These are phyloP conservation scores for Blastobotrys muscicola DNA, from an alignment of 805 yeast species.

Conservation along the genomic window DNA sequence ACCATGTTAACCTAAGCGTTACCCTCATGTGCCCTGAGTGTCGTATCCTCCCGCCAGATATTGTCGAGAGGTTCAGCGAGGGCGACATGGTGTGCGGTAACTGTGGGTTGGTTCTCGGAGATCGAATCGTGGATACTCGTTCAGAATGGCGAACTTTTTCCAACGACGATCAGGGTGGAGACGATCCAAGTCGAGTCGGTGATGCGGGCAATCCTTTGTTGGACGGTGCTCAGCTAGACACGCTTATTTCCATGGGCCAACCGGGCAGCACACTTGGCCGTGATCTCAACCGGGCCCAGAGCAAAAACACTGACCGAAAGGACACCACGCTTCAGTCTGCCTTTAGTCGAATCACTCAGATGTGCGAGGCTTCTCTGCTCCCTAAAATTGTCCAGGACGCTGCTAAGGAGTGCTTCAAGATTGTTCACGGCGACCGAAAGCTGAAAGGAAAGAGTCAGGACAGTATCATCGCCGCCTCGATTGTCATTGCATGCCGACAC, in stretches of 20 bases:
- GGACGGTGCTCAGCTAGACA: slow-evolving; percentile 85
- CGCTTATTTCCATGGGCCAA: slow-evolving; percentile 81
- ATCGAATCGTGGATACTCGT: slow-evolving; percentile 85
- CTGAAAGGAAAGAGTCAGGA: slow-evolving; percentile 88
- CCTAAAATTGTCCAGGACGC: slow-evolving; percentile 96
- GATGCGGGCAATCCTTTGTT: slow-evolving; percentile 89
- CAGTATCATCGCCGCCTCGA: slow-evolving; percentile 93
- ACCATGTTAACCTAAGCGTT: slow-evolving; percentile 55
- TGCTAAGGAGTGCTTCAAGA: slow-evolving; percentile 90
- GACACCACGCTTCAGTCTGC: slow-evolving; percentile 86
- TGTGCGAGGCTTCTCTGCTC: slow-evolving; percentile 93
- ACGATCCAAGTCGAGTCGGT: slow-evolving; percentile 98
- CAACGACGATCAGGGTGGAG: slow-evolving; percentile 96
- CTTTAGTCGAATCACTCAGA: slow-evolving; percentile 83
- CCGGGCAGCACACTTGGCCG: slow-evolving; percentile 79
- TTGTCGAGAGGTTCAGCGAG: slow-evolving; percentile 89
- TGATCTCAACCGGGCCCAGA: slow-evolving; percentile 84
- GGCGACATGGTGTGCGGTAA: slow-evolving; percentile 98
- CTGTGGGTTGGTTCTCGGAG: slow-evolving; percentile 90
- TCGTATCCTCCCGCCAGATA: slow-evolving; percentile 88
- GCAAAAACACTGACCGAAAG: slow-evolving; percentile 72
- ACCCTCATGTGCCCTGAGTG: slow-evolving; percentile 93
- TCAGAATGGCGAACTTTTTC: slow-evolving; percentile 99
- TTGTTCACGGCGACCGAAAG: slow-evolving; percentile 78
- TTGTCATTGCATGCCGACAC: slow-evolving; percentile 87